Evolutionary conservation across 139 green algal species (phyloP).

Genomic region (Raphidocelis subcapitata): DNA sequence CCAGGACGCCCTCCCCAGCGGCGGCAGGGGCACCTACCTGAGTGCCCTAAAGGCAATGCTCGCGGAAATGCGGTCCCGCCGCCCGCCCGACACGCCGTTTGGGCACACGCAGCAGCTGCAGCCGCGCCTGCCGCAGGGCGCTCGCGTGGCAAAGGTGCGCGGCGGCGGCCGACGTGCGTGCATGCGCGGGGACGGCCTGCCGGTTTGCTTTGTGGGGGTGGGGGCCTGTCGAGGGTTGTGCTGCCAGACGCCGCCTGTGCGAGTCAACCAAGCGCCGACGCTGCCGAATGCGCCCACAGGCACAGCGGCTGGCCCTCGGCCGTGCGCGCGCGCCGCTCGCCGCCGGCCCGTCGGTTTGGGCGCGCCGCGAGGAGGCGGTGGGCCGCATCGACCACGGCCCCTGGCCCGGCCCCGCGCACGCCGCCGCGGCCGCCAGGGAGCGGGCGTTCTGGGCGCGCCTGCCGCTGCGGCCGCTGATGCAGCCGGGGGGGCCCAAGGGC

Average conservation of each 20-base stretch:
- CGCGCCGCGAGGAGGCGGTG: neutral
- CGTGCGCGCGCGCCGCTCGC: slow-evolving; percentile 29
- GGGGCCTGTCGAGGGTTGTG: no score
- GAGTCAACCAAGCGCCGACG: no score
- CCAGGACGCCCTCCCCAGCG: no score
- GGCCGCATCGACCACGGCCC: neutral
- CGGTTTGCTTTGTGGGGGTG: no score
- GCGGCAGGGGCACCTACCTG: slow-evolving; percentile 40
- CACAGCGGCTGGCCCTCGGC: slow-evolving; percentile 19
- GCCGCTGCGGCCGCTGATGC: neutral
- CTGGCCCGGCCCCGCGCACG: slow-evolving; percentile 21
- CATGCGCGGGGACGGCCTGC: no score
- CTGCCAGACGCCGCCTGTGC: no score
- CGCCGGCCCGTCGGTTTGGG: slow-evolving; percentile 36
- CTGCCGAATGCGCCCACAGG: slow-evolving; percentile 13
- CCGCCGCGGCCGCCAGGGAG: slow-evolving; percentile 30
- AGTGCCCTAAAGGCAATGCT: slow-evolving; percentile 42
- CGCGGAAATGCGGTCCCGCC: slow-evolving; percentile 42
- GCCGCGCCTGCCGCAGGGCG: neutral
- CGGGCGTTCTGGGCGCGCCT: slow-evolving; percentile 34
- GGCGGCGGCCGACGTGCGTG: no score
- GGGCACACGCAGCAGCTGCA: slow-evolving; percentile 56
- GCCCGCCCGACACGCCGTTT: slow-evolving; percentile 39
- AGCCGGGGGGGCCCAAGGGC: neutral
- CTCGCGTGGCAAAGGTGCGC: slow-evolving; percentile 14